These are phyloP conservation scores for Trichoderma sp. DNA, from an alignment of 2,329 filamentous ascomycete genomes.

Conservation along the genomic window DNA sequence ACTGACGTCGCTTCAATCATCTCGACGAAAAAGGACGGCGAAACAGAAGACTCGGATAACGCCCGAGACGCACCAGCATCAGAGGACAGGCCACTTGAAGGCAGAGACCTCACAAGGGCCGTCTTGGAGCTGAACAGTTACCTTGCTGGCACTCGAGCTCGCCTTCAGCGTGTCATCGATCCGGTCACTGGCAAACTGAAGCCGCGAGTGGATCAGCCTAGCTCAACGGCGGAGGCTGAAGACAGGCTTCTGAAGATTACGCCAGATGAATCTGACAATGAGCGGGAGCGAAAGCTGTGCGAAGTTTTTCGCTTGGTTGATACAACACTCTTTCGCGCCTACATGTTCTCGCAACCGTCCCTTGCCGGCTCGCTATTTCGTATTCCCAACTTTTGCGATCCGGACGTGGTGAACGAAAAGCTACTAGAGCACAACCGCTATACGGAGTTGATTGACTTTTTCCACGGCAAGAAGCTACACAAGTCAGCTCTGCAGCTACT, in stretches of 20 bases:
- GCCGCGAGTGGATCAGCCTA: slow-evolving; percentile 50
- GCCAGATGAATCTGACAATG: slow-evolving; percentile 54
- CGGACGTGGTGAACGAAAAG: slow-evolving; percentile 91
- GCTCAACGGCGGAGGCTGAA: slow-evolving; percentile 54
- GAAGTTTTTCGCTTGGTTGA: slow-evolving; percentile 84
- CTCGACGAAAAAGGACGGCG: slow-evolving; percentile 57
- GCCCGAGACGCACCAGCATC: slow-evolving; percentile 48
- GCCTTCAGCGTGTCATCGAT: slow-evolving; percentile 65
- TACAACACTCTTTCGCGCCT: slow-evolving; percentile 89
- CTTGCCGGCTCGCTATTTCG: slow-evolving; percentile 90
- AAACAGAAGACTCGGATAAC: slow-evolving; percentile 60
- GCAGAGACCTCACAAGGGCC: slow-evolving; percentile 81
- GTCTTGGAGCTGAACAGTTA: slow-evolving; percentile 85
- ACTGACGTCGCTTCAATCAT: slow-evolving; percentile 63
- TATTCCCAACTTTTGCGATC: slow-evolving; percentile 96
- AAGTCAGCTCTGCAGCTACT: slow-evolving; percentile 82
- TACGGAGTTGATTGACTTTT: slow-evolving; percentile 94
- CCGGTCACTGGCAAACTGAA: slow-evolving; percentile 66
- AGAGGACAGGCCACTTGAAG: slow-evolving; percentile 64
- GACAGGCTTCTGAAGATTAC: slow-evolving; percentile 59
- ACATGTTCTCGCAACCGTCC: slow-evolving; percentile 88
- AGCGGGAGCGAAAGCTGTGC: slow-evolving; percentile 72
- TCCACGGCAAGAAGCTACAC: slow-evolving; percentile 93
- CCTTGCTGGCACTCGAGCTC: slow-evolving; percentile 78
- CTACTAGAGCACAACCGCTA: slow-evolving; percentile 86